Evolutionary conservation across 2,329 filamentous ascomycete species (phyloP), one percentile per base, ranked within the genome.

Genomic region (Apiospora rasikravindrae): DNA sequence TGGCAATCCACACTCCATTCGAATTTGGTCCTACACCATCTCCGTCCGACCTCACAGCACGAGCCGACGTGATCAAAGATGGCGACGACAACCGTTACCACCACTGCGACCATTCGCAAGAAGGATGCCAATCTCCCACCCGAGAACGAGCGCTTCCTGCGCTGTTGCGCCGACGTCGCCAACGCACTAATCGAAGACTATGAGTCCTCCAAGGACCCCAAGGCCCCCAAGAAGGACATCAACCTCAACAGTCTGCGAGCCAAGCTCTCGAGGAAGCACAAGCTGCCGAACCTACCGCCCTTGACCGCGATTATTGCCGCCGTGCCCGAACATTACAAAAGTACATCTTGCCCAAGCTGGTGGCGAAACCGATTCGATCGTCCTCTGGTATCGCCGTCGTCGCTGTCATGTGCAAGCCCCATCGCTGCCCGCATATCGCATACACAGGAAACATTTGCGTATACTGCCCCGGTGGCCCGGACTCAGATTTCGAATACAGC

Each of bases 311-410:
- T 99, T 80, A 98, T 99, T 80, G 94, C 96, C 71, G 96, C 96
- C 13, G 96, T 99, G 47, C 97, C 97, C n/a, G 96, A 99, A 81
- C 95, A 98, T 82, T 98, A 98, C 86, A 99, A 98, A 99, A 98
- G 85, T 98, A 98, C 79, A 98, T 99, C 74, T 84, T 98, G 74
- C 96, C 95, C 26, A 98, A 98, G 84, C 87, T 99, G 74, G 95
- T 99, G 77, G 96, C 97, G 37, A 99, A 99, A 84, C 96, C 96
- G 1, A 98, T 99, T 73, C 89, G 94, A 78, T 98, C 96, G 22
- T 97, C 96, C 0, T 98, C 95, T 70, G 96, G 96, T 72, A 99
- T 99, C 78, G 96, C 96, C 2, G 96, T 99, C 11, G 96, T 99
- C 67, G 96, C 97, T 61, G 97, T 99, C 77, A 99, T 99, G 96